A percentile compares a stretch with the other conserved stretches of the same genome.
Evolutionary conservation across 768 basidiomycete species (phyloP).

Genomic region (Rubroboletus satanas): DNA sequence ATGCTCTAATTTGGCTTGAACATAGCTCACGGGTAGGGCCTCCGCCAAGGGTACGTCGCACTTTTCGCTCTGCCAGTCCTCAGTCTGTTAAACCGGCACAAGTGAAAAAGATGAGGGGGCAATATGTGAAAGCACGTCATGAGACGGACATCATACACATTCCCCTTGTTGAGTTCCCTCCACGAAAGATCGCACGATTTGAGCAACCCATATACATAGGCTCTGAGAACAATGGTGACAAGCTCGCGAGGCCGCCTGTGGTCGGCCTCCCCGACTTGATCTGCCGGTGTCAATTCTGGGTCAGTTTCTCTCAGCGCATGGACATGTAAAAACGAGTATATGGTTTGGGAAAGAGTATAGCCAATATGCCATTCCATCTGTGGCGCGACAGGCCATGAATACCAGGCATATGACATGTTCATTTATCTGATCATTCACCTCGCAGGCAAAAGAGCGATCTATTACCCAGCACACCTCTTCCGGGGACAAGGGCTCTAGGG

Average conservation of each 20-base stretch:
- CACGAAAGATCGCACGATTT: constrained; percentile 83
- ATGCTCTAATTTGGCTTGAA: constrained; percentile 54
- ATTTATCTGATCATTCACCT: constrained; percentile 48
- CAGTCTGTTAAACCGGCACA: constrained; percentile 45
- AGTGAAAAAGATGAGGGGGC: constrained; percentile 10
- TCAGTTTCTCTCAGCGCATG: constrained; percentile 62
- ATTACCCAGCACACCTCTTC: constrained; percentile 88
- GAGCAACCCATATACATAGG: constrained; percentile 62
- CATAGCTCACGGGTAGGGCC: constrained; percentile 48
- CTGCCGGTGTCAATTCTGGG: constrained; percentile 43
- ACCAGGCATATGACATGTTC: constrained; percentile 7
- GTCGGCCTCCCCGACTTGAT: constrained; percentile 31
- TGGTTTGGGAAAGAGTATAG: constrained; percentile 79
- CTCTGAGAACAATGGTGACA: constrained; percentile 62
- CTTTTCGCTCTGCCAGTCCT: constrained; percentile 91
- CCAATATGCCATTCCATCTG: constrained; percentile 90
- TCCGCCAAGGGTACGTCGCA: constrained; percentile 76
- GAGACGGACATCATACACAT: constrained; percentile 69
- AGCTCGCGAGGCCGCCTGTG: constrained; percentile 55
- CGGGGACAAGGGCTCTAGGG: constrained; percentile 58
- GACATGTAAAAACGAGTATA: constrained; percentile 74
- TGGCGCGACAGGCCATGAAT: constrained; percentile 12
- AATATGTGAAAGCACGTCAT: constrained; percentile 12
- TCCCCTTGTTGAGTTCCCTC: constrained; percentile 74
- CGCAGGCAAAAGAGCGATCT: constrained; percentile 71